Evolutionary conservation across 768 basidiomycete species (phyloP).

Genomic region (Artomyces pyxidatus): DNA sequence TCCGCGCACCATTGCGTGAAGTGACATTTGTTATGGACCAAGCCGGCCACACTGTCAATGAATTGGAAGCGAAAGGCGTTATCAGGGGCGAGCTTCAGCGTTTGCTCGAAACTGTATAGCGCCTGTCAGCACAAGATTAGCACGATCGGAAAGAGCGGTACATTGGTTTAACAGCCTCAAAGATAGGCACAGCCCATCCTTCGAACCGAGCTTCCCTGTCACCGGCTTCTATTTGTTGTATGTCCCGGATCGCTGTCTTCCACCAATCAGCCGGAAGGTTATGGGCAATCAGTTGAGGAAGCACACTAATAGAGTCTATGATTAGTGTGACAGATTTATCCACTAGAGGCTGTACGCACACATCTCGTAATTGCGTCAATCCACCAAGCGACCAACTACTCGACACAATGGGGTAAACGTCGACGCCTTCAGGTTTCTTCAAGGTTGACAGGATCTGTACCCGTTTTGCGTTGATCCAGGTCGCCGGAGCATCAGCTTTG

Average conservation of each 20-base stretch:
- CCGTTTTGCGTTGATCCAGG: background rate
- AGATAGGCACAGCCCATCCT: background rate
- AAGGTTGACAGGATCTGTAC: background rate
- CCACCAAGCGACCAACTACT: background rate
- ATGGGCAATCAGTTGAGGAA: background rate
- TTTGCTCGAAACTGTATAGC: background rate
- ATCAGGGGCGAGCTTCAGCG: background rate
- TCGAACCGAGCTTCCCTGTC: background rate
- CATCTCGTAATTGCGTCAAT: background rate
- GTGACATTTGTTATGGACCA: background rate
- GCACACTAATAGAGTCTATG: background rate
- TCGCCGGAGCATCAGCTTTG: background rate
- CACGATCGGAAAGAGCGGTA: background rate
- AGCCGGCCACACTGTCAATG: background rate
- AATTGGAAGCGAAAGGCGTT: background rate
- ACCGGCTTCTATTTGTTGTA: background rate
- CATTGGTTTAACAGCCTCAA: background rate
- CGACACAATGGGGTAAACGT: background rate
- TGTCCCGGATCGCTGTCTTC: background rate
- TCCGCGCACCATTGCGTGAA: background rate
- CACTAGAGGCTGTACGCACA: background rate
- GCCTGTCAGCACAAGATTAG: background rate
- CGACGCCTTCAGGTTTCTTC: background rate
- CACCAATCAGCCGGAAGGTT: background rate
- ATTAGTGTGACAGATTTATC: background rate